These are phyloP conservation scores for Alectoria sarmentosa DNA, from an alignment of 495 filamentous ascomycete species.

Conservation along the genomic window DNA sequence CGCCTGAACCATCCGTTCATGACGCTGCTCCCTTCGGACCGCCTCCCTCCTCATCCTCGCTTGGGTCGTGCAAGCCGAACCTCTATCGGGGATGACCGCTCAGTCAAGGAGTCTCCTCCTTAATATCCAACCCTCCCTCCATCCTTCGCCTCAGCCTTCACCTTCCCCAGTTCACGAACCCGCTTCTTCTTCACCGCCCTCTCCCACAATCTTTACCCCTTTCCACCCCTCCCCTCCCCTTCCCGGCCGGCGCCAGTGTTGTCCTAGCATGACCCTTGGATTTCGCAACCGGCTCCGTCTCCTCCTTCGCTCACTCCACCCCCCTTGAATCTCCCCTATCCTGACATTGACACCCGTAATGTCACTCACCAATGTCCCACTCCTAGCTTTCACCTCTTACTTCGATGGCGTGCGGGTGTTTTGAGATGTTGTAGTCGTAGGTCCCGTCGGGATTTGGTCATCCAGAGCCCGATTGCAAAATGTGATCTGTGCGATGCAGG, in stretches of 20 bases:
- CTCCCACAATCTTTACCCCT: neutral
- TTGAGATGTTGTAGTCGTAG: conserved; percentile 1
- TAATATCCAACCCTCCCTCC: neutral
- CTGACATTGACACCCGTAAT: neutral
- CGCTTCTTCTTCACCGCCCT: neutral
- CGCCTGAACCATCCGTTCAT: neutral
- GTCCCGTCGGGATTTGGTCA: neutral
- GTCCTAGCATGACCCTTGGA: neutral
- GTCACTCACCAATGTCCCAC: neutral
- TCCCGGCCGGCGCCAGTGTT: neutral
- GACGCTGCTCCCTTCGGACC: neutral
- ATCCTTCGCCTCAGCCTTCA: neutral
- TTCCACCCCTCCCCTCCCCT: neutral
- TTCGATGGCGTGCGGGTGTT: neutral
- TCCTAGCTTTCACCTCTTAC: neutral
- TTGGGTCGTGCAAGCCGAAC: neutral
- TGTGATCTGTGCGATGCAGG: neutral
- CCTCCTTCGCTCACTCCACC: neutral
- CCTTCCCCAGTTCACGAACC: neutral
- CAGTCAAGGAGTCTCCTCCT: neutral
- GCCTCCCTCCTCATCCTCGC: neutral
- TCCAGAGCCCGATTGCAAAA: neutral
- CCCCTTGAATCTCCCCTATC: neutral
- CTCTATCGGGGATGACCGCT: neutral
- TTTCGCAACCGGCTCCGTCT: neutral